Evolutionary conservation across 2,329 filamentous ascomycete species (phyloP), one percentile per base, ranked within the genome.

Genomic region (Colletotrichum sp.): DNA sequence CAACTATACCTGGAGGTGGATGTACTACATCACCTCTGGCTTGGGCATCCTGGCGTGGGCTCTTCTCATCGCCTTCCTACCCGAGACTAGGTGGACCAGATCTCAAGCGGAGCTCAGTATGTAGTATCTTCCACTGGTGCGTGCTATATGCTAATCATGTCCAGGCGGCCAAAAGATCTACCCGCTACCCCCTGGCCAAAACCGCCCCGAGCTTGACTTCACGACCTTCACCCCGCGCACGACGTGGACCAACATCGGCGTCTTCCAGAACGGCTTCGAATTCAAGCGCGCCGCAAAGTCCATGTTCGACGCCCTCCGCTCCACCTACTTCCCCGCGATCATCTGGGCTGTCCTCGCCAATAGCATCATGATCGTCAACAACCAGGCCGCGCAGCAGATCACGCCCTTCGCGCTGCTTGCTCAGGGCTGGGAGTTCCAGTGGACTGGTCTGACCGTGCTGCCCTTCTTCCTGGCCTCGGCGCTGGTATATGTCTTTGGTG

Each of bases 71-170:
- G 69, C 77, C 4, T 80, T 83, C 24, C 75, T 86, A 3, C 84
- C 84, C 3, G 84, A 86, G 78, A 85, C 84, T 0, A 79, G 82
- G 5, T 84, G 81, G 80, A 80, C 76, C 1, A 79, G 84, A 15
- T 81, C 82, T 2, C 77, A 75, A 10, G 80, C 81, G 6, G 81
- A 83, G 71, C 79, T 85, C 6, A 81, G 83, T 79, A 72, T 6
- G 74, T 28, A 0, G 13, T 5, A 2, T 12, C 7, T 49, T 0
- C 28, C 15, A 21, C 1, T 30, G 32, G 18, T 2, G 4, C 4
- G 4, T 2, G 3, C 15, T 2, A 5, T 5, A 16, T 7, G n/a
- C 57, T 76, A 36, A 73, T 16, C 4, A 21, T 10, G 8, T 21
- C 12, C 18, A 78, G 39, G 72, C 39, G 75, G 75, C 18, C 72